These are phyloP conservation scores for Ceratocystis diversiconidia DNA, from an alignment of 2,329 filamentous ascomycete species.

Conservation along the genomic window DNA sequence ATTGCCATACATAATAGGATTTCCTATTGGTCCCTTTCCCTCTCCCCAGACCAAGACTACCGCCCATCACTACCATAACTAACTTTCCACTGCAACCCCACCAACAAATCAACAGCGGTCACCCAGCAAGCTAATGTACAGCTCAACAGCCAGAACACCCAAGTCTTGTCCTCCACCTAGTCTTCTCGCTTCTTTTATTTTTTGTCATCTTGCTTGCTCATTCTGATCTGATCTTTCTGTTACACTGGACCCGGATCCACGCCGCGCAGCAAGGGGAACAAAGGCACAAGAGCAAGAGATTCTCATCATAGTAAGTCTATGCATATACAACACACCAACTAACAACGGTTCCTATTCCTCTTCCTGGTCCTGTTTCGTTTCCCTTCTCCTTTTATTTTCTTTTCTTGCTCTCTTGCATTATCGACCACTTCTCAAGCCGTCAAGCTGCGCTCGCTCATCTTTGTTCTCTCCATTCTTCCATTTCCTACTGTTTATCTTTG, in stretches of 20 bases:
- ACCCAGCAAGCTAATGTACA: background rate
- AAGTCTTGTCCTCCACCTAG: background rate
- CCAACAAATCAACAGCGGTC: background rate
- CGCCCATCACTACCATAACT: slow-evolving; percentile 1
- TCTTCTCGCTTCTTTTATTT: background rate
- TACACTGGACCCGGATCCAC: background rate
- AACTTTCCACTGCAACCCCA: background rate
- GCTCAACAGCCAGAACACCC: background rate
- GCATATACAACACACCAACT: background rate
- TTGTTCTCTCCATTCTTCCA: background rate
- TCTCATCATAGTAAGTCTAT: background rate
- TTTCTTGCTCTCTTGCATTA: background rate
- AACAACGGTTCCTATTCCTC: background rate
- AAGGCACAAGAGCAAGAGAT: too few relatives aligned
- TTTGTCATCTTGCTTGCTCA: background rate
- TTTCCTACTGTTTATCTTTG: background rate
- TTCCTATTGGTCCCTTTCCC: background rate
- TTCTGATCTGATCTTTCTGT: slow-evolving; percentile 8
- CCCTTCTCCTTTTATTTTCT: background rate
- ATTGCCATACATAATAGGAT: slow-evolving; percentile 1
- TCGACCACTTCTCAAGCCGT: background rate
- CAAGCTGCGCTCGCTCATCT: background rate
- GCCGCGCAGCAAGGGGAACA: background rate
- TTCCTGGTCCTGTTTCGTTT: background rate
- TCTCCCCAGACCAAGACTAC: background rate